Base-by-base conservation (phyloP, 177 flowering plant species). In the Telopea speciosissima region DNA sequence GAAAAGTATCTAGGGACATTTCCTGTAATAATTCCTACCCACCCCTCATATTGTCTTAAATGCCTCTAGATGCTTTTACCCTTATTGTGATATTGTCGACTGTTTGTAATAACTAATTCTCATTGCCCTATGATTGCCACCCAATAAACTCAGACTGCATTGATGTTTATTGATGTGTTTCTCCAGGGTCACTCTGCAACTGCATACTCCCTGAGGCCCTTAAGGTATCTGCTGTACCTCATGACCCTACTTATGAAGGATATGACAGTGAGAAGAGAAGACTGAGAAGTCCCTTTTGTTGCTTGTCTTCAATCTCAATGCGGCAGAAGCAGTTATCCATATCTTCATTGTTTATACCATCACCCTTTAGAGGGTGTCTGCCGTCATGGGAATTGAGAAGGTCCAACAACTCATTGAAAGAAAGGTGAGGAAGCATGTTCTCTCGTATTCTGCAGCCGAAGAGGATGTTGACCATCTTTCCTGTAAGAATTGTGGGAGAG, bases 201-300 rank as follows among this genome's bases (percentile, higher is more conserved):
- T 92, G 91, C 76, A 42, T 92, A 22, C 91, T 92, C 61, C 98
- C 98, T 0, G 86, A 92, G 69, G 82, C 86, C 68, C 89, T 92
- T 12, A 87, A 85, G 80, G 80, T 86, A 22, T 78, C 90, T 33
- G 81, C 87, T 1, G 86, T 88, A 24, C 75, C 68, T 28, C 91
- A 86, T 24, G 90, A 87, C 40, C 86, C 89, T 24, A 76, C 81
- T 65, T 75, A 36, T 67, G 83, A 85, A 74, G 78, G 75, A 25
- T 80, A 24, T 36, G 94, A 86, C 5, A 77, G 79, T 74, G 92
- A 90, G 68, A 93, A 84, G 81, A 83, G 74, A 71, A 87, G 88
- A 75, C 81, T 93, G 68, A 88, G 86, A 72, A 84, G 88, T 73
- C 66, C 81, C 8, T 88, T 89, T 78, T 88, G 81, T 77, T 85